A percentile compares a stretch with the other conserved stretches of the same genome.
Conservation (phyloP, 1,284 basidiomycete species). For the Singerocomus inundabilis region DNA sequence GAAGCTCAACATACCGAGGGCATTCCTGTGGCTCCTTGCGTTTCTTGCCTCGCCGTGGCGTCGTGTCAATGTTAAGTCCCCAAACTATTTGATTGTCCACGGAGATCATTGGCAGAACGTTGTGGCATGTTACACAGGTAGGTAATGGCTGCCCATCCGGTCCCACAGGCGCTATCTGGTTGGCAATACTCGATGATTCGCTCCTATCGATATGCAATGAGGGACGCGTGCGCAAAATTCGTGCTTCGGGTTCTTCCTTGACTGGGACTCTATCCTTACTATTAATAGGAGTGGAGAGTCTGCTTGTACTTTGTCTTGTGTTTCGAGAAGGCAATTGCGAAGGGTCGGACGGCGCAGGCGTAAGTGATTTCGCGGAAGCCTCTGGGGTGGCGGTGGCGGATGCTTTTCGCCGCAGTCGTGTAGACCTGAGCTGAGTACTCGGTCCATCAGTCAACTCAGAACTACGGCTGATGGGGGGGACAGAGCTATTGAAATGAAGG, state of each 20-base stretch:
- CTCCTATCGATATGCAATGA: slow-evolving; percentile 34
- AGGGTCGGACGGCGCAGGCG: slow-evolving; percentile 25
- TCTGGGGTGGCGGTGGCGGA: slow-evolving; percentile 30
- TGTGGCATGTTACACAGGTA: slow-evolving; percentile 62
- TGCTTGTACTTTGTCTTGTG: slow-evolving; percentile 25
- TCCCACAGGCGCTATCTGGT: slow-evolving; percentile 43
- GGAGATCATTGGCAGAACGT: slow-evolving; percentile 67
- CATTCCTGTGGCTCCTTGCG: slow-evolving; percentile 65
- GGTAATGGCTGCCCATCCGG: slow-evolving; percentile 59
- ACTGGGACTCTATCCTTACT: slow-evolving; percentile 40
- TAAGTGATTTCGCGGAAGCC: slow-evolving; percentile 26
- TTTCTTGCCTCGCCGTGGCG: slow-evolving; percentile 46
- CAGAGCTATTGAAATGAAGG: slow-evolving; percentile 22
- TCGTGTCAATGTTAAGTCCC: slow-evolving; percentile 54
- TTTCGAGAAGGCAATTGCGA: slow-evolving; percentile 15
- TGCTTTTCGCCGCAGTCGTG: slow-evolving; percentile 52
- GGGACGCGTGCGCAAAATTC: slow-evolving; percentile 48
- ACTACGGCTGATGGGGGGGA: slow-evolving; percentile 24
- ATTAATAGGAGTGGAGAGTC: slow-evolving; percentile 31
- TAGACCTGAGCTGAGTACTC: slow-evolving; percentile 46
- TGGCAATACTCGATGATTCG: slow-evolving; percentile 39
- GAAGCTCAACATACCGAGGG: slow-evolving; percentile 54
- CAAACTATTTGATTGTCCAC: slow-evolving; percentile 71
- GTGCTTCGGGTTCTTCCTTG: slow-evolving; percentile 50
- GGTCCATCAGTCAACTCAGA: slow-evolving; percentile 22